phyloP scores from a whole-genome alignment of 805 yeast genomes.

The Teunomyces lycoperdinae region DNA sequence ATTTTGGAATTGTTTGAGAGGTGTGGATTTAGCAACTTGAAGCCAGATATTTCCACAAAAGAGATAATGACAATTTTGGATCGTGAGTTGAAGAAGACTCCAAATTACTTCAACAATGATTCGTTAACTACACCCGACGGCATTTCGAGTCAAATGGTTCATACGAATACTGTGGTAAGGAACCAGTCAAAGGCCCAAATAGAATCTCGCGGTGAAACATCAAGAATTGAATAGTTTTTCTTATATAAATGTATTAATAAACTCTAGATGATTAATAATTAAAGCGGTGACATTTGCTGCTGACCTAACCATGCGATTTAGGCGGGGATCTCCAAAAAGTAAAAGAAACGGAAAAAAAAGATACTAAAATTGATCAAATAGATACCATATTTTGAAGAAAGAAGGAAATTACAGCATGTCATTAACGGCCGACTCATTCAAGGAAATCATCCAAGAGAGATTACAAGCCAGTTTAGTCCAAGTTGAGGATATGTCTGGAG shows the following conservation, averaged over 20 bases:
- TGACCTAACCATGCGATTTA: neutral
- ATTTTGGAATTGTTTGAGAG: slow-evolving; percentile 48
- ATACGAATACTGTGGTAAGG: slow-evolving; percentile 28
- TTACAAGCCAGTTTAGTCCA: slow-evolving; percentile 64
- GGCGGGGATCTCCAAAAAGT: neutral
- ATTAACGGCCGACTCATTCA: slow-evolving; percentile 41
- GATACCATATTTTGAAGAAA: neutral
- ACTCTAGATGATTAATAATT: neutral
- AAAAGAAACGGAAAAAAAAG: neutral
- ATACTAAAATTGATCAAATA: neutral
- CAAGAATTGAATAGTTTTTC: slow-evolving; percentile 7
- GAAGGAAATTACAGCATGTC: slow-evolving; percentile 18
- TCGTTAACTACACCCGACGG: slow-evolving; percentile 6
- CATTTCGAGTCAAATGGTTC: slow-evolving; percentile 24
- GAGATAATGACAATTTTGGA: slow-evolving; percentile 35
- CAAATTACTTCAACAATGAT: slow-evolving; percentile 22
- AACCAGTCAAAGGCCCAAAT: slow-evolving; percentile 26
- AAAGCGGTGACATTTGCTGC: neutral
- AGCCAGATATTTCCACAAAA: slow-evolving; percentile 25
- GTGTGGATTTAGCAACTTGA: slow-evolving; percentile 33
- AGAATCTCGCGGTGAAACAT: slow-evolving; percentile 34
- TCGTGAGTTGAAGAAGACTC: slow-evolving; percentile 30
- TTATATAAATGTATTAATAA: slow-evolving; percentile 1
- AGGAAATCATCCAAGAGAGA: slow-evolving; percentile 49
- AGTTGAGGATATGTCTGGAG: slow-evolving; percentile 76